Conservation (phyloP, 768 basidiomycete species). For the Cystofilobasidium ferigula region DNA sequence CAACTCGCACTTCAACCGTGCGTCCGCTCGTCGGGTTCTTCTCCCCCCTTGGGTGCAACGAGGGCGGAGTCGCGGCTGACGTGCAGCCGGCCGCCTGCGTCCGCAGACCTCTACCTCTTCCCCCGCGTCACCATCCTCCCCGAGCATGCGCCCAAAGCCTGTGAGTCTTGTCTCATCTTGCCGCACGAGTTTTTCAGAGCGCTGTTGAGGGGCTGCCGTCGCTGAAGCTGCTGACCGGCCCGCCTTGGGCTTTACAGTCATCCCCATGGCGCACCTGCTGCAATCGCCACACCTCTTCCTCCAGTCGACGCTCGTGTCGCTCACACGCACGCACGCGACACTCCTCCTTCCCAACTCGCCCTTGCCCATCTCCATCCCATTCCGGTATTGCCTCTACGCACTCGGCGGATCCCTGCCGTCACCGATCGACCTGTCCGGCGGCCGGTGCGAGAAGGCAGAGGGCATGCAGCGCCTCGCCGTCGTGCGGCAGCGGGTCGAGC, state of each 20-base stretch:
- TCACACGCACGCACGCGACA: constrained; percentile 8
- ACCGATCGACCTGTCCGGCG: constrained; percentile 36
- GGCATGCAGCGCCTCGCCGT: constrained; percentile 35
- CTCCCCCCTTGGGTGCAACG: neutral
- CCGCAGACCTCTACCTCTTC: constrained; percentile 37
- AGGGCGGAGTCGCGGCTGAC: neutral
- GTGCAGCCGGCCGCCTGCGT: neutral
- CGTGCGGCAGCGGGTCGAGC: constrained; percentile 29
- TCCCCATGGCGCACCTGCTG: constrained; percentile 35
- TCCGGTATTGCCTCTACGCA: constrained; percentile 36
- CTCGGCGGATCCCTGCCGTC: constrained; percentile 35
- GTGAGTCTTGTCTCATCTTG: neutral
- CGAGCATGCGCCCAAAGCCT: constrained; percentile 31
- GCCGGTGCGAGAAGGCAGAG: constrained; percentile 34
- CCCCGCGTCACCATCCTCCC: constrained; percentile 35
- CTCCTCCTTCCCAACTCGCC: constrained; percentile 1
- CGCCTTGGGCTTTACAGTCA: constrained; percentile 14
- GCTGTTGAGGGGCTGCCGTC: too few species aligned
- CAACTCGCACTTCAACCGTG: constrained; percentile 36
- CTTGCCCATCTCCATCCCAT: constrained; percentile 30
- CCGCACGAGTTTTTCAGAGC: neutral
- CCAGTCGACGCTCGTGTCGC: constrained; percentile 23
- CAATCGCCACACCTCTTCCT: constrained; percentile 34
- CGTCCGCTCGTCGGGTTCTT: constrained; percentile 20
- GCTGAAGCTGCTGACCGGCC: neutral